Evolutionary conservation across 768 basidiomycete species (phyloP), one percentile per base, ranked within the genome.

Genomic region (Botryobasidium botryosum): DNA sequence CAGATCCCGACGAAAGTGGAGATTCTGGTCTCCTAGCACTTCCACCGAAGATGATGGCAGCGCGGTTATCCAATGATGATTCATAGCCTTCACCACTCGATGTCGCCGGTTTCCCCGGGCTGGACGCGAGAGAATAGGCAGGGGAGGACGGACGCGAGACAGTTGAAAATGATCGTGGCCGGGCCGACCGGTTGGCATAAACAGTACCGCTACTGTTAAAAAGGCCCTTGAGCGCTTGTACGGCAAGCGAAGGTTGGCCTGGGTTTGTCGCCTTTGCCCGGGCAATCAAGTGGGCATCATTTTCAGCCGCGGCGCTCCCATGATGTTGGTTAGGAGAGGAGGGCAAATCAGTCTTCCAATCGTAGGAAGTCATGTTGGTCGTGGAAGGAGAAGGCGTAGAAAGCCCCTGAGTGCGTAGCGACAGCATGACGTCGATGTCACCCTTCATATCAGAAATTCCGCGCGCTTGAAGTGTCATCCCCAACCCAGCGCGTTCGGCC

Each of bases 391-490:
- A 33, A 33, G 32, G 15, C n/a, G n/a, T n/a, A 20, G 21, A 2
- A 2, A 35, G 29, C 15, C 46, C 46, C 27, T 47, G 46, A 33
- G 39, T 40, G 7, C 46, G 17, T 26, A 47, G 18, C 8, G 46
- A 47, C 20, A 47, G 24, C 8, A 47, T 18, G 23, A 47, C 46
- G 40, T 47, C 46, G 12, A 47, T 28, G 13, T 47, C 46, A 13
- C 46, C 46, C 3, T 20, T 43, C 4, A 41, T 39, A n/a, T 37
- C 25, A 6, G 39, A 17, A 27, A 38, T 6, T 41, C 21, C 17
- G 17, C 10, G 20, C 21, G 31, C 24, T n/a, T 33, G 25, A 12
- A 47, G 18, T n/a, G 46, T 42, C 31, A 32, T 33, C 8, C 46
- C 46, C 13, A 47, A 15, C 18, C 46, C 46, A 12, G 46, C 46